Evolutionary conservation across 148 eudicot genomes (phyloP).

Genomic region (Cornus suecica): DNA sequence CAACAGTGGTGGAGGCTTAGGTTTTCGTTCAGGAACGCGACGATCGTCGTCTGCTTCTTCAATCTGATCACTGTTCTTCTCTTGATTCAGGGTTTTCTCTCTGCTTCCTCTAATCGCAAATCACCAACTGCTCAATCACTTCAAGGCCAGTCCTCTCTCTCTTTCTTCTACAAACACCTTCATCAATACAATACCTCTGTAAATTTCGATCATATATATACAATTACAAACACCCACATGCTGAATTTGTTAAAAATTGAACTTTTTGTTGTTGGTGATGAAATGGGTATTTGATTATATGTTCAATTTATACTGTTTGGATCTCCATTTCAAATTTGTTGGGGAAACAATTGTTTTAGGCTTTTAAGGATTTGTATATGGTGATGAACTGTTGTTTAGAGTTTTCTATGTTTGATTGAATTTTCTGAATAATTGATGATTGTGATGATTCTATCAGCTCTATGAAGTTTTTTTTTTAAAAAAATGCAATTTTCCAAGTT

Average conservation of each 20-base stretch:
- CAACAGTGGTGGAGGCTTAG: constrained; percentile 43
- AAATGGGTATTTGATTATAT: not conserved
- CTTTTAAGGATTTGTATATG: not conserved
- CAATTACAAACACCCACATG: not conserved
- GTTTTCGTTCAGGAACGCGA: constrained; percentile 71
- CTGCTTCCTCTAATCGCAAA: constrained; percentile 37
- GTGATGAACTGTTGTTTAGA: not conserved
- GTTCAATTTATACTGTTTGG: too few species aligned
- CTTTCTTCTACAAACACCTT: not conserved
- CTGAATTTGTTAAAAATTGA: too few species aligned
- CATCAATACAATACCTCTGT: not conserved
- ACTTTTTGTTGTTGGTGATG: not conserved
- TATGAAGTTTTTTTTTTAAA: too few species aligned
- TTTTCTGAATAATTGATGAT: not conserved
- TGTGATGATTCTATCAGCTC: not conserved
- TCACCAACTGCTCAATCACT: constrained; percentile 22
- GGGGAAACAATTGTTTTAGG: not conserved
- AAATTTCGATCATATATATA: not conserved
- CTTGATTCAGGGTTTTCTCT: constrained; percentile 58
- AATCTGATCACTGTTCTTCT: constrained; percentile 61
- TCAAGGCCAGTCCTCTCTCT: constrained; percentile 34
- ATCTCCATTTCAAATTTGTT: not conserved
- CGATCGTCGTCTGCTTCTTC: constrained; percentile 55
- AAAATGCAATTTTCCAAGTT: not conserved
- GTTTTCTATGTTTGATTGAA: not conserved